Percentiles rank a stretch among this genome's conserved stretches.
These are phyloP conservation scores for Craspedostauros australis DNA, from an alignment of 108 stramenopile genomes.

Conservation along the genomic window DNA sequence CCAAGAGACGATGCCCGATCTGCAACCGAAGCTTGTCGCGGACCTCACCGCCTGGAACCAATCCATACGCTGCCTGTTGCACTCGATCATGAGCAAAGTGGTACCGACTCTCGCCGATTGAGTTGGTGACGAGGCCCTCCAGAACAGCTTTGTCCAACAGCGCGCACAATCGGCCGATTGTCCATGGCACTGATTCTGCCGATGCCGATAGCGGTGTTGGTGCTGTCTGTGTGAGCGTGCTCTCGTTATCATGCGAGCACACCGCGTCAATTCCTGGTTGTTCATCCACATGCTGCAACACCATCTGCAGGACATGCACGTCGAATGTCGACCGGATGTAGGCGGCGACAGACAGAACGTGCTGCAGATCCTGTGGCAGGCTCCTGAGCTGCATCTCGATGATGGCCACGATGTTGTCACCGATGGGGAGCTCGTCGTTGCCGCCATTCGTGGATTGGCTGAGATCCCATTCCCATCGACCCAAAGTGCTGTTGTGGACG, in stretches of 20 bases:
- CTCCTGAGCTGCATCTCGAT: slow-evolving; percentile 33
- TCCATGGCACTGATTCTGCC: too few species aligned
- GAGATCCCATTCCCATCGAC: slow-evolving; percentile 45
- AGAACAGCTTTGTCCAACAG: slow-evolving; percentile 21
- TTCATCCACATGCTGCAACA: too few species aligned
- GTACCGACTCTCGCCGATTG: slow-evolving; percentile 14
- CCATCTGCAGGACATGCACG: slow-evolving; percentile 12
- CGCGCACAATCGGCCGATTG: too few species aligned
- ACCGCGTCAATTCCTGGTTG: too few species aligned
- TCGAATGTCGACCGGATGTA: slow-evolving; percentile 38
- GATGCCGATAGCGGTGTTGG: too few species aligned
- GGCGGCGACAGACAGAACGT: slow-evolving; percentile 35
- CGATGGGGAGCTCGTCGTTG: slow-evolving; percentile 2
- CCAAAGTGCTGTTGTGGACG: slow-evolving; percentile 30
- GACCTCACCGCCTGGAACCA: slow-evolving; percentile 23
- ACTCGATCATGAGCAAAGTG: slow-evolving; percentile 48
- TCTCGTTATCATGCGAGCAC: too few species aligned
- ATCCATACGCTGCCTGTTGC: slow-evolving; percentile 40
- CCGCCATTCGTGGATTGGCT: slow-evolving; percentile 8
- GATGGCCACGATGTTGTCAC: slow-evolving; percentile 22
- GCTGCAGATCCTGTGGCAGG: slow-evolving; percentile 28
- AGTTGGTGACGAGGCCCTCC: slow-evolving; percentile 15
- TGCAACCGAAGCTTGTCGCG: slow-evolving; percentile 34
- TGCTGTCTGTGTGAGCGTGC: too few species aligned
- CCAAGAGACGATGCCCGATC: too few species aligned